Conservation (phyloP, 345 rosid species). For the Passiflora organensis region DNA sequence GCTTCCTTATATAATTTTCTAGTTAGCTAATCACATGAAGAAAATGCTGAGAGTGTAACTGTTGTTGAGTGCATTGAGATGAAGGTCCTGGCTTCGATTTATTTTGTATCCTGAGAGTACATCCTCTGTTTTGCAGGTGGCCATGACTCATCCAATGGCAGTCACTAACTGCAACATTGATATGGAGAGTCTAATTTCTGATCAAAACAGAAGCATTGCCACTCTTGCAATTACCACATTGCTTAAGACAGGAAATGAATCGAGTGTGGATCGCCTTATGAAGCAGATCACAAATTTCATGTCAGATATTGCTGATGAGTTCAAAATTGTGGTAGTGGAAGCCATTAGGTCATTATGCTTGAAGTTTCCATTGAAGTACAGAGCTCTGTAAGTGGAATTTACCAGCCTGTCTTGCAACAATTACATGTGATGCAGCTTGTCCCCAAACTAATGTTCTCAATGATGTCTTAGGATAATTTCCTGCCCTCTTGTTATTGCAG, state of each 20-base stretch:
- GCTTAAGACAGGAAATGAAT: slow-evolving; percentile 96
- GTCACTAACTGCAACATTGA: slow-evolving; percentile 98
- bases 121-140: slow-evolving; percentile 56
- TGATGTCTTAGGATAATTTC: neutral
- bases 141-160: slow-evolving; percentile 99
- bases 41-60: too few species aligned
- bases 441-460: neutral
- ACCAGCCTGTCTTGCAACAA: too few species aligned
- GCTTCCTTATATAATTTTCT: neutral
- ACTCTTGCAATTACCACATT: slow-evolving; percentile 98
- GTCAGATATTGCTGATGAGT: slow-evolving; percentile 99
- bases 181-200: slow-evolving; percentile 97
- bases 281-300: slow-evolving; percentile 97
- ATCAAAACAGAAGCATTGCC: slow-evolving; percentile 97
- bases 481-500: slow-evolving; percentile 37
- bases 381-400: slow-evolving; percentile 67
- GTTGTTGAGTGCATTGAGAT: too few species aligned
- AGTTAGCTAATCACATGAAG: too few species aligned
- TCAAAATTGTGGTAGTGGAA: slow-evolving; percentile 97
- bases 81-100: too few species aligned
- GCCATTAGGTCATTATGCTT: slow-evolving; percentile 95
- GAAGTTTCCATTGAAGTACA: slow-evolving; percentile 93
- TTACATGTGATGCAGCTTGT: neutral
- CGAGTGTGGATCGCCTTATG: slow-evolving; percentile 97
- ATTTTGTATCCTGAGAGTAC: neutral